Base-by-base conservation (phyloP, 768 basidiomycete genomes). In the Lactarius tabidus region DNA sequence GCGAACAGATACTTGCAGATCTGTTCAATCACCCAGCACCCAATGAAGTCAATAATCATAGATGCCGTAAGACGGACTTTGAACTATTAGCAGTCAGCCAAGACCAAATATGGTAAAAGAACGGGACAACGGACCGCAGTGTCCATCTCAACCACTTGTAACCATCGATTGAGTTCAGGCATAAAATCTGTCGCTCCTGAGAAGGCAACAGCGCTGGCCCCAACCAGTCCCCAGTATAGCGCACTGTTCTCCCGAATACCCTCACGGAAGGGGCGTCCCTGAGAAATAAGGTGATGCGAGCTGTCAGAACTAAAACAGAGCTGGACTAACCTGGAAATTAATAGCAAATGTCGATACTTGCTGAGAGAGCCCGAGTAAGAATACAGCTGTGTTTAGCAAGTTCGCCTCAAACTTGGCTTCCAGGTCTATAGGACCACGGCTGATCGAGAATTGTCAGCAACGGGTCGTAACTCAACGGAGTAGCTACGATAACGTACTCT, bases 301-400 rank as follows among this genome's bases (percentile, higher is more conserved):
- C 60, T 55, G 26, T 57, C 35, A 20, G n/a, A 38, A n/a, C 12
- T 26, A 36, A 53, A 8, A 36, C 35, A 4, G 20, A 23, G 36
- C 55, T 43, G 51, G 45, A 69, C 75, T 36, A 70, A 86, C 88
- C 80, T 95, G 93, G 84, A 95, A 99, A 79, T 99, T 99, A 79
- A 98, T 94, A 4, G 95, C 89, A 72, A 99, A 98, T 0, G 97
- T 98, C 8, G 96, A 98, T 2, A 99, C 96, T 75, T 99, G 97
- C 74, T 99, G 96, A 2, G 93, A 95, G 41, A 98, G 83, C 60
- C 95, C 90, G 59, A 99, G 82, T 33, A 98, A 85, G 78, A 95
- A 99, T 72, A 99, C 96, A 48, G 95, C 93, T 2, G 95, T 96
- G 80, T 98, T 99, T 64, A 99, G 80, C 56, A 99, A 78, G 69